Conservation (phyloP, 306 rosid genomes). For the Rubus parviflorus region DNA sequence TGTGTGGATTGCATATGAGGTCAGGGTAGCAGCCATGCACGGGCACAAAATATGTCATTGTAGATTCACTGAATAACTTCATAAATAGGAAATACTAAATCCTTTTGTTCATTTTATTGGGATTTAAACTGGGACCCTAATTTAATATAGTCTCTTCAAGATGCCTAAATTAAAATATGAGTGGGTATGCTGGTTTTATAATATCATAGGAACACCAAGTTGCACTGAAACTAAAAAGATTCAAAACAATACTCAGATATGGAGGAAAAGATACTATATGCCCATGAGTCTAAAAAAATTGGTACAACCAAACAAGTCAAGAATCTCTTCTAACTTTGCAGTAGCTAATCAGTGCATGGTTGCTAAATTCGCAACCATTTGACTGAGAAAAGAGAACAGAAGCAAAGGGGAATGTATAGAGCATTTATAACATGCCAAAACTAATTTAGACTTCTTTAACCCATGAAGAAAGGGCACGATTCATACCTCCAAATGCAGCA, state of each 20-base stretch:
- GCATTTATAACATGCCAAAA: neutral
- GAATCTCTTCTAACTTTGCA: neutral
- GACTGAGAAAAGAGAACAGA: neutral
- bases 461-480: neutral
- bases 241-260: neutral
- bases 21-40: neutral
- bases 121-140: neutral
- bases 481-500: slow-evolving; percentile 89
- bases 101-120: neutral
- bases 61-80: neutral
- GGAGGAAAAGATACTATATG: neutral
- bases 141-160: neutral
- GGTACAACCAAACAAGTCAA: neutral
- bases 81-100: neutral
- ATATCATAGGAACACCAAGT: neutral
- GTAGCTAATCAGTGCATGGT: neutral
- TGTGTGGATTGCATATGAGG: neutral
- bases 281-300: neutral
- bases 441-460: neutral
- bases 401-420: neutral
- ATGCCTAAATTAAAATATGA: neutral
- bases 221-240: neutral
- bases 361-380: neutral
- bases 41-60: neutral
- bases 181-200: neutral